Evolutionary conservation across 208 protist species (phyloP), one percentile per base, ranked within the genome.

Genomic region (Trichomonas tenax): DNA sequence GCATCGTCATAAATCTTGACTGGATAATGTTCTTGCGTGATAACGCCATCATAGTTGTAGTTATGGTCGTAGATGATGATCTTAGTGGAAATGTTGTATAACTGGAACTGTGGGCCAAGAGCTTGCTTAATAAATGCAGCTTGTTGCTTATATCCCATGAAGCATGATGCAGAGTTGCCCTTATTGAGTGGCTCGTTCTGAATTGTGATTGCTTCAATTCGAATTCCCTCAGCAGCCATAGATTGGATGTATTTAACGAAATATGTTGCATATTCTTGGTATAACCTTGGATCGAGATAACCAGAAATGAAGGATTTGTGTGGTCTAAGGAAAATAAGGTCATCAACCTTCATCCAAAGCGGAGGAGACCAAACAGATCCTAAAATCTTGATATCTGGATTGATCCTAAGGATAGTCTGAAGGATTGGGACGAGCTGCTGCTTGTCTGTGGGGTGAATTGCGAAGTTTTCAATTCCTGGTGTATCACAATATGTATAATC

Each of bases 401-500:
- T 89, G 17, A 89, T 89, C 8, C 2, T n/a, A 8, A 46, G 34
- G 21, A 89, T 89, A 45, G 36, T 31, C 31, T 89, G 3, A 34
- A 89, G 10, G 17, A 89, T 89, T 89, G 82, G 82, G 8, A 89
- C n/a, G 17, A 89, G 10, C 36, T 48, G n/a, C 3, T 40, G 11
- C 23, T 17, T 44, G 31, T 89, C 82, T 44, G 21, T 17, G 14
- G 14, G 9, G 31, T 89, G 40, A 89, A 89, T 45, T 46, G 0
- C 82, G 36, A 89, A 89, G 23, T 89, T 89, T 45, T 89, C 82
- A 31, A 89, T 89, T 21, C 82, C 82, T 89, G 4, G 15, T 89
- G 3, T 89, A 89, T 89, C 82, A 48, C 82, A 89, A 89, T 89
- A 45, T n/a, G 82, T 89, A 38, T 48, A 89, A 89, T 89, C 82